These are phyloP conservation scores for Saccharomycopsis fermentans DNA, from an alignment of 805 yeast genomes.

Conservation along the genomic window DNA sequence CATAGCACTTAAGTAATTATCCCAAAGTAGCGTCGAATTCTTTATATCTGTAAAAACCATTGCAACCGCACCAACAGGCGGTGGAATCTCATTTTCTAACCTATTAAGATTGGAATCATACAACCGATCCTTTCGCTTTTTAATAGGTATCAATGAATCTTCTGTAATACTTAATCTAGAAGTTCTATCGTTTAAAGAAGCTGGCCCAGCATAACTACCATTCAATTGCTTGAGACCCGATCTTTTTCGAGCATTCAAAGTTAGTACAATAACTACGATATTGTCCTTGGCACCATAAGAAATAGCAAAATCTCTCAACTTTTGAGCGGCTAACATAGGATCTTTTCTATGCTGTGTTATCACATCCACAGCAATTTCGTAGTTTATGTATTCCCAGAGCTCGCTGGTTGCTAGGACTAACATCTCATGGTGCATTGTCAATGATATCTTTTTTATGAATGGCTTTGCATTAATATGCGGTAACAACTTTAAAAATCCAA, in stretches of 20 bases:
- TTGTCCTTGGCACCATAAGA: slow-evolving; percentile 82
- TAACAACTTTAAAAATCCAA: slow-evolving; percentile 75
- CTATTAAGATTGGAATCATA: slow-evolving; percentile 70
- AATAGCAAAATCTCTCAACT: slow-evolving; percentile 85
- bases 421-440: slow-evolving; percentile 70
- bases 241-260: slow-evolving; percentile 40
- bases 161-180: slow-evolving; percentile 24
- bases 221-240: background rate
- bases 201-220: background rate
- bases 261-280: slow-evolving; percentile 69
- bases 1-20: slow-evolving; percentile 86
- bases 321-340: slow-evolving; percentile 88
- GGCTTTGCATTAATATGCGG: slow-evolving; percentile 91
- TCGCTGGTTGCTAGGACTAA: slow-evolving; percentile 74
- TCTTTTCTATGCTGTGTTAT: slow-evolving; percentile 71
- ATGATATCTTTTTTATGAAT: slow-evolving; percentile 49
- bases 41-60: slow-evolving; percentile 97
- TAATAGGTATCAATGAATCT: slow-evolving; percentile 30
- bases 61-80: slow-evolving; percentile 91
- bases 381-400: slow-evolving; percentile 76
- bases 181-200: background rate
- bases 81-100: slow-evolving; percentile 81
- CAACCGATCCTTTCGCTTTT: slow-evolving; percentile 42
- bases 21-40: slow-evolving; percentile 91
- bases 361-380: slow-evolving; percentile 83